Percentiles rank a stretch among this genome's conserved stretches.
Evolutionary conservation across 495 filamentous ascomycete genomes (phyloP).

Genomic region (Recurvomyces mirabilis): DNA sequence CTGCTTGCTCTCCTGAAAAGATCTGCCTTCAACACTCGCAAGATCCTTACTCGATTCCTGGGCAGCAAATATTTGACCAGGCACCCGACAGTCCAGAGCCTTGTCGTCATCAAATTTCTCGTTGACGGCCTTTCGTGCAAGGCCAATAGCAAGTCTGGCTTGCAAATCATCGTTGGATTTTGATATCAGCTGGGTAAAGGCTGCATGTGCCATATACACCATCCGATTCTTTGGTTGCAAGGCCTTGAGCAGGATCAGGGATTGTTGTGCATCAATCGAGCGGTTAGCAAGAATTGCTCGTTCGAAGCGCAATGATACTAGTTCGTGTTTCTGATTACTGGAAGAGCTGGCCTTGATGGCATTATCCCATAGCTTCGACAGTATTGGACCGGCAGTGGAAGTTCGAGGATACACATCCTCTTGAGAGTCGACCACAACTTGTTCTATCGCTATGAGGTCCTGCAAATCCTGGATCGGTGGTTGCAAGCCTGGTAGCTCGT

Average conservation of each 20-base stretch:
- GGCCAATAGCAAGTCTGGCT: slow-evolving; percentile 7
- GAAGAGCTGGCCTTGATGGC: slow-evolving; percentile 3
- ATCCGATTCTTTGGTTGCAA: slow-evolving; percentile 14
- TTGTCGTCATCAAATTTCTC: slow-evolving; percentile 16
- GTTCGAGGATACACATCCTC: slow-evolving; percentile 3
- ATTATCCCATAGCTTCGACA: slow-evolving; percentile 16
- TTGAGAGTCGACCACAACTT: slow-evolving; percentile 1
- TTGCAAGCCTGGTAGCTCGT: background rate
- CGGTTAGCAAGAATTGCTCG: slow-evolving; percentile 9
- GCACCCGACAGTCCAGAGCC: slow-evolving; percentile 15
- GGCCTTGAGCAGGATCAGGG: slow-evolving; percentile 20
- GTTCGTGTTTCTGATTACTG: slow-evolving; percentile 4
- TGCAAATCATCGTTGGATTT: slow-evolving; percentile 16
- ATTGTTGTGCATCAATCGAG: slow-evolving; percentile 11
- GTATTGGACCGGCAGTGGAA: slow-evolving; percentile 1
- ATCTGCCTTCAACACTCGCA: slow-evolving; percentile 1
- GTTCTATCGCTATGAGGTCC: slow-evolving; percentile 4
- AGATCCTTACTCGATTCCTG: slow-evolving; percentile 9
- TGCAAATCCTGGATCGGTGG: slow-evolving; percentile 3
- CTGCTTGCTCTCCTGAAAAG: slow-evolving; percentile 17
- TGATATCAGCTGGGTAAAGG: slow-evolving; percentile 17
- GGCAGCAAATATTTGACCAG: slow-evolving; percentile 17
- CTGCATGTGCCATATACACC: slow-evolving; percentile 20
- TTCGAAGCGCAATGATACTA: slow-evolving; percentile 9
- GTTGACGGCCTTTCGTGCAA: slow-evolving; percentile 17